Evolutionary conservation across 306 rosid genomes (phyloP).

Genomic region (Rosa chinensis): DNA sequence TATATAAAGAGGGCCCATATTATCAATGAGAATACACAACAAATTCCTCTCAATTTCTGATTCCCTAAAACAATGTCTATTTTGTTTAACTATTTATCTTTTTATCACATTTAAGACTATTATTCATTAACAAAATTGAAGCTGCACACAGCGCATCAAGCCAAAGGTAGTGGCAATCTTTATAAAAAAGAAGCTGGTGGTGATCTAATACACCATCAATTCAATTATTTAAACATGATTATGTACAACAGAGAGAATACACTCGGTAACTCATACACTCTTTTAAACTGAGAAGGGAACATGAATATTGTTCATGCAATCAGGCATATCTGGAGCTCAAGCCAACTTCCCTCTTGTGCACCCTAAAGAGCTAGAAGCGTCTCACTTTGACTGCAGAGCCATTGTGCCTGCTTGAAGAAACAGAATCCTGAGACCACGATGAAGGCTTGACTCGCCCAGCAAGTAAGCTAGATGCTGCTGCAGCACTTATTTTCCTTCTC

Average conservation of each 20-base stretch:
- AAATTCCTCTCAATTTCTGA: too few relatives aligned
- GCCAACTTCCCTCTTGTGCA: not conserved
- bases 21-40: too few relatives aligned
- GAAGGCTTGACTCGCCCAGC: constrained; percentile 65
- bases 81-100: too few relatives aligned
- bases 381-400: constrained; percentile 35
- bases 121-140: not conserved
- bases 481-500: constrained; percentile 74
- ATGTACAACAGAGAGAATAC: not conserved
- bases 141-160: not conserved
- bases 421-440: constrained; percentile 56
- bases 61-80: too few relatives aligned
- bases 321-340: not conserved
- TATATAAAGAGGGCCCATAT: too few relatives aligned
- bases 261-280: not conserved
- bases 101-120: not conserved
- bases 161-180: too few relatives aligned
- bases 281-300: not conserved
- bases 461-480: constrained; percentile 58
- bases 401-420: constrained; percentile 33
- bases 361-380: constrained; percentile 2
- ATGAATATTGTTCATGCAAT: not conserved
- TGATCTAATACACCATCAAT: not conserved
- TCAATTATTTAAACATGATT: not conserved
- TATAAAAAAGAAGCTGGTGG: too few relatives aligned